These are phyloP conservation scores for Xylaria cubensis DNA, from an alignment of 495 filamentous ascomycete genomes.

Conservation along the genomic window DNA sequence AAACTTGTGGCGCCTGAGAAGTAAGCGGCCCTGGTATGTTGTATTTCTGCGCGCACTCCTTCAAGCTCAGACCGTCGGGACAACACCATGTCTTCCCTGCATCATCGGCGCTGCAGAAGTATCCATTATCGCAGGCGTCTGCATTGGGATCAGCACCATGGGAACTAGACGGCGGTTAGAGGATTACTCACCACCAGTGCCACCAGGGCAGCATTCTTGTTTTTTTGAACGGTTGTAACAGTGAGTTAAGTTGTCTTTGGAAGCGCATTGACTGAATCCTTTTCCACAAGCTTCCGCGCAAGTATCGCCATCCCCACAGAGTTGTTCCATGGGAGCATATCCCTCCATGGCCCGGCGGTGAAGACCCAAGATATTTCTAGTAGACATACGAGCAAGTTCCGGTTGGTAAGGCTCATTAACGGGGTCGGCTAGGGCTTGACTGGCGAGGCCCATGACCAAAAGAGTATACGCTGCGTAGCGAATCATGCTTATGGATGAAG, in stretches of 20 bases:
- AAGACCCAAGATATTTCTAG: conserved; percentile 49
- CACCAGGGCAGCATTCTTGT: conserved; percentile 54
- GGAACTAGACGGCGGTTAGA: background rate
- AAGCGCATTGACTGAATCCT: conserved; percentile 50
- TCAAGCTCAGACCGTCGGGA: conserved; percentile 49
- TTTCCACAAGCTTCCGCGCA: conserved; percentile 57
- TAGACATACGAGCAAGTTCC: conserved; percentile 46
- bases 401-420: conserved; percentile 49
- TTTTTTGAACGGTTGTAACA: conserved; percentile 52
- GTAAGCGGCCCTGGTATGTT: conserved; percentile 47
- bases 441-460: conserved; percentile 49
- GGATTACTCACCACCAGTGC: conserved; percentile 49
- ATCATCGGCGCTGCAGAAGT: conserved; percentile 53
- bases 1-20: conserved; percentile 39
- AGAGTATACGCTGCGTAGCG: conserved; percentile 29
- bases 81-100: conserved; percentile 54
- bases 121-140: conserved; percentile 57
- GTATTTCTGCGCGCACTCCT: conserved; percentile 51
- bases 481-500: conserved; percentile 5
- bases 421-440: conserved; percentile 48
- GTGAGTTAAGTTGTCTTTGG: conserved; percentile 48
- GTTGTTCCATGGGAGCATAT: conserved; percentile 50
- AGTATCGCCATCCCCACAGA: conserved; percentile 49
- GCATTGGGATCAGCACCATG: conserved; percentile 29
- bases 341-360: conserved; percentile 46